Base-by-base conservation (phyloP, 257 asterid species). In the Oldenlandia corymbosa region DNA sequence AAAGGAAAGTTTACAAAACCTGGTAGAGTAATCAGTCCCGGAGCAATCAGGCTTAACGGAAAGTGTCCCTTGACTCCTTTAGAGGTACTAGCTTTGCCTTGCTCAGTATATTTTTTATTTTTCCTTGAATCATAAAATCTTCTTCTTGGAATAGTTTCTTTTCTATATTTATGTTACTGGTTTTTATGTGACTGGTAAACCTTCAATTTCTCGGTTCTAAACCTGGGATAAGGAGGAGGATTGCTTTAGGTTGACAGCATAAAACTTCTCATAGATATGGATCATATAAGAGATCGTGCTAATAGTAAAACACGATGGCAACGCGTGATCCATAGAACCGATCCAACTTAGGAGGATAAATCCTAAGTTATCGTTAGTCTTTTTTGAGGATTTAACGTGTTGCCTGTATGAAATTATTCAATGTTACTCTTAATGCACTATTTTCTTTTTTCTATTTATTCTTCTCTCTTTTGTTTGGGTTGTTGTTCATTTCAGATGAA, bases 11-110 rank as follows among this genome's bases (percentile, higher is more conserved):
- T 93, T 75, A 87, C 96, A 32, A 93, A 83, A 68, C 95, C 82
- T 51, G 99, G 99, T 56, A 78, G 95, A 74, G 87, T 90, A 36
- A 90, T 90, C 64, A 85, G 79, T 45, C 99, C 99, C 67, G 96
- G 91, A 68, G 91, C 93, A 32, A 87, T 71, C 77, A 84, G 99
- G 71, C 60, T 93, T 60, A 86, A 90, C 59, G 99, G 99, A 57
- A 93, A 88, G 60, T 93, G 99, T 62, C 99, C 99, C 13, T 68
- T 93, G 65, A 88, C 97, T 30, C 99, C 99, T 63, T 68, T 93
- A 73, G 99, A 93, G 97, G 99, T 93, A 77, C 47, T 64, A 48
- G 68, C 58, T 72, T 53, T 62, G 50, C 10, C 23, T 30, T 43
- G 8, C 67, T 37, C 7, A 3, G 21, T 34, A 27, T 27, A 17